Evolutionary conservation across 345 rosid species (phyloP), one percentile per base, ranked within the genome.

Genomic region (Arabidopsis suecica): DNA sequence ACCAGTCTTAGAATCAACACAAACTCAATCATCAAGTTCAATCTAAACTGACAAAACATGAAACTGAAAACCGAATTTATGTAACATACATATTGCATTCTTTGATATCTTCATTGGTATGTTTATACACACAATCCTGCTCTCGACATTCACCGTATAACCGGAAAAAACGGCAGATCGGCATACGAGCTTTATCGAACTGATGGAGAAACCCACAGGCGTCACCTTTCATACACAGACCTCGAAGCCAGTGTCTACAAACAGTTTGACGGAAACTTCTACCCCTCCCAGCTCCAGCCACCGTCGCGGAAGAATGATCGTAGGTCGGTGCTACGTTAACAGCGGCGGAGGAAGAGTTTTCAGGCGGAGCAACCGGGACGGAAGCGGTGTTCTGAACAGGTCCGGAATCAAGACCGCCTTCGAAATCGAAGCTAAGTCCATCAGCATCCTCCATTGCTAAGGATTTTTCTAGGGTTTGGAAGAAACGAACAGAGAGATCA

Each of bases 141-240:
- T 96, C 99, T 12, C 98, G 83, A 75, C 99, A 96, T 88, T 96
- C 99, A 4, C 99, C 99, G 30, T 84, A 89, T 1, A 87, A 77
- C 62, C 99, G 80, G 53, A 96, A 96, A 58, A 93, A 91, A 1
- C 99, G 79, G 82, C 99, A 91, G 58, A 96, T 89, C 1, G 99
- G 98, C 99, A 96, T 96, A 45, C 99, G 85, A 58, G 99, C 84
- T 83, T 96, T 96, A 30, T 96, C 99, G 75, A 84, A 96, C 87
- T 93, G 98, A 49, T 96, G 99, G 11, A 96, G 97, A 81, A 96
- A 96, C 42, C 96, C 98, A 70, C 97, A 96, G 69, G 94, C 97
- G 60, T 96, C 99, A 32, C 99, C 99, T 79, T 96, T 96, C 99
- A 93, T 93, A 73, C 99, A 96, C 34, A 96, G 89, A 71, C 99